These are phyloP conservation scores for Adiantum capillusveneris DNA, from an alignment of 75 land plant species.

Conservation along the genomic window DNA sequence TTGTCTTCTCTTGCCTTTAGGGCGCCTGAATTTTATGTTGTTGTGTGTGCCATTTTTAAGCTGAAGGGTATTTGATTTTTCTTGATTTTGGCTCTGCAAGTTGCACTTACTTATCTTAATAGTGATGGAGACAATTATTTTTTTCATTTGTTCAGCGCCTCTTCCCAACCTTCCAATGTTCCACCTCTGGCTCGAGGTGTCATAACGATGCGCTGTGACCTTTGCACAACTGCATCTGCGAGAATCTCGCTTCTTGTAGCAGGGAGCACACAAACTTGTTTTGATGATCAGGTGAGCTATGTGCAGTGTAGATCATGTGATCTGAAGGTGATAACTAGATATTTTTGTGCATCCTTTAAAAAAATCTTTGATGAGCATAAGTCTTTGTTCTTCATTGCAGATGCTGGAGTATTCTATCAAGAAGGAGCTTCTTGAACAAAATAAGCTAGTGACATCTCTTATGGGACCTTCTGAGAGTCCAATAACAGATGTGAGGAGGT, in stretches of 20 bases:
- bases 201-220: constrained; percentile 95
- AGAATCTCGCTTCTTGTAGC: constrained; percentile 87
- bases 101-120: too few relatives aligned
- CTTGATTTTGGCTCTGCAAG: too few relatives aligned
- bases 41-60: too few relatives aligned
- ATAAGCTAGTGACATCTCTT: constrained; percentile 47
- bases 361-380: neutral
- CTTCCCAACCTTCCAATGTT: constrained; percentile 87
- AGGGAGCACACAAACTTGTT: constrained; percentile 92
- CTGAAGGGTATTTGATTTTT: too few relatives aligned
- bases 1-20: too few relatives aligned
- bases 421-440: constrained; percentile 63
- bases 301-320: neutral
- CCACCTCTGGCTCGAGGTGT: constrained; percentile 77
- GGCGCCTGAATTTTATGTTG: too few relatives aligned
- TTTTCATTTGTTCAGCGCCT: constrained; percentile 48
- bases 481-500: constrained; percentile 49
- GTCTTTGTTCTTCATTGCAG: constrained; percentile 36
- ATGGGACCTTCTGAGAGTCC: constrained; percentile 17
- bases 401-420: constrained; percentile 76
- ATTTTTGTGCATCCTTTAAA: too few relatives aligned
- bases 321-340: neutral
- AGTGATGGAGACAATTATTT: too few relatives aligned
- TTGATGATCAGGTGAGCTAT: constrained; percentile 72
- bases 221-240: constrained; percentile 74